Percentiles rank a stretch among this genome's conserved stretches.
Evolutionary conservation across 2,329 filamentous ascomycete species (phyloP).

Genomic region (Elsinoe batatas): DNA sequence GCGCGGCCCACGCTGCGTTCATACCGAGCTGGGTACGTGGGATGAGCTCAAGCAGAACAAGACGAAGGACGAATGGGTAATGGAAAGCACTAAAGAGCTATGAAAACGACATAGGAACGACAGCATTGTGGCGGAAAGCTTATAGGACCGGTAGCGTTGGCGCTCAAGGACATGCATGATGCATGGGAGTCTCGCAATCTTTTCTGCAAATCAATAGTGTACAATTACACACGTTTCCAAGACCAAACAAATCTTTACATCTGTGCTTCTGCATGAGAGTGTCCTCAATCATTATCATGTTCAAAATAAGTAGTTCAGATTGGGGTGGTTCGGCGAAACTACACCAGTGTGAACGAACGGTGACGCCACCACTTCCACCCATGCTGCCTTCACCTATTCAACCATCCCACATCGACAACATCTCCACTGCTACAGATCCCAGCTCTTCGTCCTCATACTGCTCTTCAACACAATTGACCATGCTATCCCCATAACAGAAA

Average conservation of each 20-base stretch:
- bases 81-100: too few species aligned
- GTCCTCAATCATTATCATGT: too few species aligned
- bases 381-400: background rate
- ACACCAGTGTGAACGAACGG: conserved; percentile 1
- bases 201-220: background rate
- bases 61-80: too few species aligned
- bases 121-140: background rate
- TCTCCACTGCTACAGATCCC: background rate
- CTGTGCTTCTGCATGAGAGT: background rate
- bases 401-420: background rate
- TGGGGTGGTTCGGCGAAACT: background rate
- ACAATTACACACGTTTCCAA: background rate
- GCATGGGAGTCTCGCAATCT: conserved; percentile 1
- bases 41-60: too few species aligned
- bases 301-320: background rate
- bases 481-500: background rate
- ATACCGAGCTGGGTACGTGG: too few species aligned
- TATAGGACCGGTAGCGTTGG: background rate
- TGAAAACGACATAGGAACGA: background rate
- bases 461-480: background rate
- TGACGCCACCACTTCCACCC: conserved; percentile 2
- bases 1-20: background rate
- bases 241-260: background rate
- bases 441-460: background rate
- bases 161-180: background rate